These are phyloP conservation scores for Zea mays DNA, from an alignment of 176 grass and related monocot species.

Conservation along the genomic window DNA sequence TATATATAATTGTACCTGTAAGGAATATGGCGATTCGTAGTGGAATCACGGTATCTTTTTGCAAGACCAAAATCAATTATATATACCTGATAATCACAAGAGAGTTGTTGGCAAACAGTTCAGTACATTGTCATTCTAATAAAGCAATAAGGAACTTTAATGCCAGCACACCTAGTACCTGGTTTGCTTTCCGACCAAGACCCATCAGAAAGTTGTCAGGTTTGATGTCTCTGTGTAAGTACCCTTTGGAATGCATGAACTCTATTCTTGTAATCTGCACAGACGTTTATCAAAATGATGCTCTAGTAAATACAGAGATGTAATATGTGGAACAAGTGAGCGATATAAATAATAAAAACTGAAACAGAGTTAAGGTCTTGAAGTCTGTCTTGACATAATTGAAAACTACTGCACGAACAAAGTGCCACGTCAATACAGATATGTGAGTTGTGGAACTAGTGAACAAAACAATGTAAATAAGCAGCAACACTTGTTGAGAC, in stretches of 20 bases:
- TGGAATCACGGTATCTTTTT: conserved; percentile 90
- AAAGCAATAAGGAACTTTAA: conserved; percentile 3
- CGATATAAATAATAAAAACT: neutral
- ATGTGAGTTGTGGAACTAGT: conserved; percentile 20
- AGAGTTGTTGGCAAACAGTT: conserved; percentile 25
- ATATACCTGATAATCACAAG: conserved; percentile 69
- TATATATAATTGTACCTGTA: conserved; percentile 59
- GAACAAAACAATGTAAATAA: neutral
- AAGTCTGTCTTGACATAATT: neutral
- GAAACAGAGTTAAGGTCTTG: neutral
- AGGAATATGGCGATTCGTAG: conserved; percentile 92
- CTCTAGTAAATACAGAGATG: conserved; percentile 12
- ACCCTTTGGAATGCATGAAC: conserved; percentile 94
- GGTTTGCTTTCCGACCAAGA: conserved; percentile 82
- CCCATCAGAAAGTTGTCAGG: conserved; percentile 99
- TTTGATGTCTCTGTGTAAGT: conserved; percentile 93
- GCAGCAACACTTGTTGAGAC: conserved; percentile 11
- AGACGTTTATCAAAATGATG: conserved; percentile 7
- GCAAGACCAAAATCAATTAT: conserved; percentile 99
- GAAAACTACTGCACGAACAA: neutral
- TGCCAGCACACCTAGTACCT: conserved; percentile 46
- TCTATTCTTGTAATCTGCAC: conserved; percentile 85
- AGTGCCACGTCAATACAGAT: neutral
- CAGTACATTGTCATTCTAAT: neutral
- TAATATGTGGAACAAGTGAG: conserved; percentile 4